These are phyloP conservation scores for Pythium diclinum DNA, from an alignment of 352 stramenopile genomes.

Conservation along the genomic window DNA sequence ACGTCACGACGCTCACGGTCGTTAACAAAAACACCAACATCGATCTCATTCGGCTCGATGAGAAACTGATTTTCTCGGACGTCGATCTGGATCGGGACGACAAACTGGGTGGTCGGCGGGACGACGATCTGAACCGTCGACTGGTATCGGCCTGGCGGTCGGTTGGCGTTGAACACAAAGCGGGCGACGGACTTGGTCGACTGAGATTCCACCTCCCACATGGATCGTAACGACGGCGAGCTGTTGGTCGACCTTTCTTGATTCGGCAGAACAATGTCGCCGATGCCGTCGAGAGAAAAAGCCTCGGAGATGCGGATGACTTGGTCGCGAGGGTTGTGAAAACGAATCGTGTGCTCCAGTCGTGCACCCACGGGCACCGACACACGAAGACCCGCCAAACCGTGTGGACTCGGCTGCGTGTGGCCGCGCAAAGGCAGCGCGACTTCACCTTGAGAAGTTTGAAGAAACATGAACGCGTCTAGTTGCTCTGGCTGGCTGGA, in stretches of 20 bases:
- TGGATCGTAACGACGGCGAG: not conserved
- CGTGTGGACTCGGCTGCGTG: conserved; percentile 32
- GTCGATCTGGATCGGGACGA: conserved; percentile 14
- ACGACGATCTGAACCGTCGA: not conserved
- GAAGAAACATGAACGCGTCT: conserved; percentile 35
- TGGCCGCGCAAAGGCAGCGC: conserved; percentile 35
- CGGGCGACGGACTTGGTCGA: conserved; percentile 35
- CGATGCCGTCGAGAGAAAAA: conserved; percentile 38
- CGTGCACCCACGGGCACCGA: conserved; percentile 34
- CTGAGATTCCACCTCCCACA: conserved; percentile 41
- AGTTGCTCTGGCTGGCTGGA: conserved; percentile 19
- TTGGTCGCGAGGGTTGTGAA: conserved; percentile 43
- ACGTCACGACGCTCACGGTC: conserved; percentile 12
- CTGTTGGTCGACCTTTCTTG: not conserved
- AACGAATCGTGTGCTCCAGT: conserved; percentile 33
- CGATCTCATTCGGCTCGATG: conserved; percentile 14
- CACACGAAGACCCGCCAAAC: conserved; percentile 26
- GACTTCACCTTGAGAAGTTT: conserved; percentile 50
- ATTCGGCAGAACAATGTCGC: conserved; percentile 25
- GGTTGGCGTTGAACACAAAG: conserved; percentile 30
- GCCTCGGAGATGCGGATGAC: conserved; percentile 48
- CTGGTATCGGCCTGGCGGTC: conserved; percentile 7
- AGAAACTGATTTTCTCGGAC: conserved; percentile 10
- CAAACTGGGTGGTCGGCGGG: not conserved
- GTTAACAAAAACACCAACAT: conserved; percentile 21